Base-by-base conservation (phyloP, 1,139 yeast genomes). In the Hyphopichia buzzinii region DNA sequence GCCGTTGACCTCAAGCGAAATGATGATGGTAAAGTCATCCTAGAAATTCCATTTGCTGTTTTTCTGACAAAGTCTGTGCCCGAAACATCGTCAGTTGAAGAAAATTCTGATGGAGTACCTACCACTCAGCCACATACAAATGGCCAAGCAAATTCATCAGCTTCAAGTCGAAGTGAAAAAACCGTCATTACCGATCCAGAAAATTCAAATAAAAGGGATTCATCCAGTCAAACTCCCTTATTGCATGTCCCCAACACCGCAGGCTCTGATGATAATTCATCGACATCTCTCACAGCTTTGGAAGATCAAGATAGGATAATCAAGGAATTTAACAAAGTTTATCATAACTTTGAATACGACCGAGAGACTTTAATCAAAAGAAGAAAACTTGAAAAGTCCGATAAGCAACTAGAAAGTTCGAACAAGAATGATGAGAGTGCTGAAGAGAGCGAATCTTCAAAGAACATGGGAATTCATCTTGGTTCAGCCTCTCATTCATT, bases 401-500 rank as follows among this genome's bases (percentile, higher is more conserved):
- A 89, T 55, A 72, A 83, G 50, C 79, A 82, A 49, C 62, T 87
- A 23, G 90, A 82, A 41, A 57, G 65, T 31, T 44, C 42, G 4
- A 43, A 41, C n/a, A 32, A 28, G 11, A 34, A 35, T 23, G 39
- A 34, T 3, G 36, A 37, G 10, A 31, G 34, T 11, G 30, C 29
- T 5, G 34, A 35, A 16, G 10, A 26, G 11, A 26, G 10, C 6
- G 23, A 19, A 10, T 4, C 21, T 8, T 15, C 41, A 13, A 33
- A 47, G 14, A 52, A 45, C 38, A 47, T 60, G 39, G 61, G 59
- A 1, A 57, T 53, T 13, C 81, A 68, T 46, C 71, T 88, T 35
- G 96, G 97, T 0, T 86, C 95, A 0, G 79, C 75, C 2, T 92
- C 92, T 0, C 85, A 85, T 42, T 85, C 96, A 3, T 66, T 92